Evolutionary conservation across 2,329 filamentous ascomycete genomes (phyloP).

Genomic region (Fusarium luffae): DNA sequence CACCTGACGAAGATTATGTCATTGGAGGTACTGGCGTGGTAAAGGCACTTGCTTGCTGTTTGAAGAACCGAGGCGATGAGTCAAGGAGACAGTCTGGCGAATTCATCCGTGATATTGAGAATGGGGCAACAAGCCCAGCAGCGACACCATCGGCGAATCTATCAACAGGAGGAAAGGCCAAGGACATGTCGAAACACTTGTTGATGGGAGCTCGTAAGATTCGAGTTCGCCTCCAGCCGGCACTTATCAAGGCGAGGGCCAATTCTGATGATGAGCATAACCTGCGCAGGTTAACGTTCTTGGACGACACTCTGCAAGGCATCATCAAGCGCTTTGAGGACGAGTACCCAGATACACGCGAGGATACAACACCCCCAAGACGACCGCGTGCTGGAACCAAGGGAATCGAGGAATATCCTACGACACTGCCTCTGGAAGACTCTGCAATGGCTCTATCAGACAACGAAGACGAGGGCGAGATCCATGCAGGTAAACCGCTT

Average conservation of each 20-base stretch:
- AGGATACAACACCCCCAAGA: constrained; percentile 42
- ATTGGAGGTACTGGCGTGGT: constrained; percentile 96
- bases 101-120: constrained; percentile 64
- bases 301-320: constrained; percentile 86
- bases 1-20: constrained; percentile 93
- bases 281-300: constrained; percentile 85
- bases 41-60: constrained; percentile 89
- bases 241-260: constrained; percentile 78
- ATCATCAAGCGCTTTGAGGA: constrained; percentile 97
- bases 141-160: constrained; percentile 54
- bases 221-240: constrained; percentile 81
- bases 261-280: constrained; percentile 77
- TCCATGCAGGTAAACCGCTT: constrained; percentile 55
- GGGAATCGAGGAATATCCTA: constrained; percentile 38
- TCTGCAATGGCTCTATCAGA: constrained; percentile 58
- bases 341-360: constrained; percentile 90
- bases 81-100: constrained; percentile 65
- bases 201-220: constrained; percentile 91
- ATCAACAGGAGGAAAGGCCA: constrained; percentile 70
- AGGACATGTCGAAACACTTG: constrained; percentile 93
- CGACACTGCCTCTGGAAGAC: constrained; percentile 44
- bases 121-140: constrained; percentile 58
- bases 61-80: constrained; percentile 79
- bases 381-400: constrained; percentile 26
- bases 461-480: constrained; percentile 60